phyloP scores from a whole-genome alignment of 352 stramenopile species.

The Plasmopara viticola region DNA sequence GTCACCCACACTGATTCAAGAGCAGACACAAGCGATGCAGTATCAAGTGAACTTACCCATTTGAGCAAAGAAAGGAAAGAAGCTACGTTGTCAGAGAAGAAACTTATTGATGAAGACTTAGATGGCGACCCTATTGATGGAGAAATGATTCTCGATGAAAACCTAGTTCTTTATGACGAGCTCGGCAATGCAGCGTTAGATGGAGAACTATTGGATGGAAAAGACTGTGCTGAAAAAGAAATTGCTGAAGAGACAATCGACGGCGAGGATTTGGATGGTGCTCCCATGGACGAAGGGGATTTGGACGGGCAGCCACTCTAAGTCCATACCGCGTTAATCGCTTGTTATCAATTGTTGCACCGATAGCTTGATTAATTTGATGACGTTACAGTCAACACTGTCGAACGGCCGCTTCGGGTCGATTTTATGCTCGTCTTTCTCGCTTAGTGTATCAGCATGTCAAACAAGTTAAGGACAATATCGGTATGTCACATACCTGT shows the following conservation, averaged over 20 bases:
- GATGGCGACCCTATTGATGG: conserved; percentile 33
- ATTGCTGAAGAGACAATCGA: conserved; percentile 36
- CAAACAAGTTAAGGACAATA: no score
- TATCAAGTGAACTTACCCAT: conserved; percentile 4
- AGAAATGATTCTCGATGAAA: conserved; percentile 10
- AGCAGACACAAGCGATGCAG: neutral
- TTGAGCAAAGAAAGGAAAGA: neutral
- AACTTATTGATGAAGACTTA: conserved; percentile 32
- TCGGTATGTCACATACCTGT: no score
- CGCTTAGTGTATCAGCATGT: no score
- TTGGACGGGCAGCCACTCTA: conserved; percentile 36
- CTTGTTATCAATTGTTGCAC: conserved; percentile 5
- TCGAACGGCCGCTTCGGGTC: no score
- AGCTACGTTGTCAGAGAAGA: neutral
- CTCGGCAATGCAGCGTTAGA: conserved; percentile 37
- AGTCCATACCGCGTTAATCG: neutral
- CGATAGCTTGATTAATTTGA: conserved; percentile 27
- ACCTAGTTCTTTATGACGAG: conserved; percentile 30
- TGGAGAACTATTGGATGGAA: conserved; percentile 32
- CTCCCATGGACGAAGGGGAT: conserved; percentile 38
- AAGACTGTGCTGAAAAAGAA: conserved; percentile 21
- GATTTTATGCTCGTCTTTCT: no score
- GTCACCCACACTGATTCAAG: conserved; percentile 1
- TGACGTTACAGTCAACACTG: conserved; percentile 2
- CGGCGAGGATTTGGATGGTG: conserved; percentile 36